phyloP scores from a whole-genome alignment of 148 eudicot genomes.

The Silene latifolia region DNA sequence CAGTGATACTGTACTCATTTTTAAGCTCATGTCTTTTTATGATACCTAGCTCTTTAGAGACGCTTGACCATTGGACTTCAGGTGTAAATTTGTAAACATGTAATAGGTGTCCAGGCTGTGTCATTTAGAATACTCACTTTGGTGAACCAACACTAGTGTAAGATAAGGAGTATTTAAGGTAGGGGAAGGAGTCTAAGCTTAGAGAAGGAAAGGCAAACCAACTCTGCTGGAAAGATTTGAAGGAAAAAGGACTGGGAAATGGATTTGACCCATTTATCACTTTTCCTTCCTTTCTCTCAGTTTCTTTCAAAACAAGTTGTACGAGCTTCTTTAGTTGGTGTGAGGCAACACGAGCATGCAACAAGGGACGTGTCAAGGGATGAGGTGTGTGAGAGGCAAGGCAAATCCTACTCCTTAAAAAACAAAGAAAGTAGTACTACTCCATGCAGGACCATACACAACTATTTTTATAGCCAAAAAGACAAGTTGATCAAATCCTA shows the following conservation, averaged over 20 bases:
- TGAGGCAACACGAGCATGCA: background rate
- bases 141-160: background rate
- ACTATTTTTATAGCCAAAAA: too few species aligned
- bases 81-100: background rate
- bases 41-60: background rate
- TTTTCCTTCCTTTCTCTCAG: background rate
- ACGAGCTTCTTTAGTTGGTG: background rate
- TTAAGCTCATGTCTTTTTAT: background rate
- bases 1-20: slow-evolving; percentile 14
- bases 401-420: background rate
- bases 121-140: background rate
- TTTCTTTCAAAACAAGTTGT: background rate
- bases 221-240: background rate
- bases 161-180: background rate
- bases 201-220: background rate
- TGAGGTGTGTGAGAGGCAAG: background rate
- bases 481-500: too few species aligned
- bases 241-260: background rate
- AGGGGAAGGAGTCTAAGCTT: background rate
- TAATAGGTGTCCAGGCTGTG: background rate
- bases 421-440: background rate
- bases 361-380: background rate
- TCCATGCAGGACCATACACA: too few species aligned
- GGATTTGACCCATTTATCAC: background rate
- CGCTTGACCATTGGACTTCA: background rate